Base-by-base conservation (phyloP, 2,329 filamentous ascomycete genomes). In the Xylariaceae sp. region DNA sequence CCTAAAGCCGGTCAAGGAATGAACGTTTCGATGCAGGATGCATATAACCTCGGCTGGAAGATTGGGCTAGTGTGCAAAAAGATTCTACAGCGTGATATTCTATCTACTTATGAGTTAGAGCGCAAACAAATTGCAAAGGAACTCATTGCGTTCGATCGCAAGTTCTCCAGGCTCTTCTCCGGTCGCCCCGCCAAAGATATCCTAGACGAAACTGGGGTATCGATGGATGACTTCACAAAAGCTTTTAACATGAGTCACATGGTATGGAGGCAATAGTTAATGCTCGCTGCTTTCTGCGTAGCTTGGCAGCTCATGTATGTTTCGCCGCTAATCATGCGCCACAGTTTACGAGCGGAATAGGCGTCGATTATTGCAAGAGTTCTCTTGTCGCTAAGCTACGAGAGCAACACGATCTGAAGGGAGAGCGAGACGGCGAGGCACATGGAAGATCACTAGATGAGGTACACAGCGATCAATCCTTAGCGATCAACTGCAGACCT, bases 1-100 rank as follows among this genome's bases (percentile, higher is more conserved):
- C 85, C 85, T 4, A 87, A 87, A 66, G 83, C 84, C 1, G 85
- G 84, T 0, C 85, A 87, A 67, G 85, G 76, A 47, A 78, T 79
- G 75, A 90, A 90, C 65, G 76, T 75, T 6, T 75, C 75, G 9
- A 80, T 81, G 70, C 70, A 77, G 43, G 85, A 87, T 52, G 71
- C 77, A 5, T 78, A 86, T 60, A 89, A 87, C 58, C 63, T 82
- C 3, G 71, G 70, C 22, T 79, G 75, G 72, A 76, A 77, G 57
- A 61, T 77, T 5, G 71, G 68, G 1, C 52, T 64, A 10, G 67
- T 66, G 1, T 54, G 65, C 49, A 66, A 66, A 49, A 65, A 66
- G 19, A 52, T 69, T 2, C 55, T 66, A 0, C 62, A 63, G 0
- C 60, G 59, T 0, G 60, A 56, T 0, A 53, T 77, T 1, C 61